phyloP scores from a whole-genome alignment of 768 basidiomycete genomes.

The Suillus weaverae region DNA sequence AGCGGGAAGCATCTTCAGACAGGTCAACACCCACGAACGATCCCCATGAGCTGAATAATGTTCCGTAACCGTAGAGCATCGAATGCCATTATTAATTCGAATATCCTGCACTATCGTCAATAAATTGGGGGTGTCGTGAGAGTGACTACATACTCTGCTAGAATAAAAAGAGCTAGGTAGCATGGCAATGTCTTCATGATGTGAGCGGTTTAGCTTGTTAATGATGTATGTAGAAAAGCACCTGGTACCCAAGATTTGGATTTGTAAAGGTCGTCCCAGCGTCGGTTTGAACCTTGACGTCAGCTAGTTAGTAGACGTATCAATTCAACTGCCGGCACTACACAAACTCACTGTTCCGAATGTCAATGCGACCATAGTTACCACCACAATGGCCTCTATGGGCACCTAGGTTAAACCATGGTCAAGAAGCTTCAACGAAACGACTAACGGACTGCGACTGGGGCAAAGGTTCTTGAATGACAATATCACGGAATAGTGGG shows the following conservation, averaged over 20 bases:
- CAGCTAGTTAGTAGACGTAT: constrained; percentile 4
- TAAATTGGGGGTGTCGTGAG: not conserved
- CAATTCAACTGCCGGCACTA: not conserved
- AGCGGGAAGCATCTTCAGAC: constrained; percentile 5
- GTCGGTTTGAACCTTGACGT: constrained; percentile 47
- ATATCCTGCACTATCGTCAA: constrained; percentile 49
- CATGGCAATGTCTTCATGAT: constrained; percentile 68
- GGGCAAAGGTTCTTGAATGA: constrained; percentile 9
- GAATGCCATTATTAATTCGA: constrained; percentile 77
- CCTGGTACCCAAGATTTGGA: constrained; percentile 51
- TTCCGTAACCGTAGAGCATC: constrained; percentile 83
- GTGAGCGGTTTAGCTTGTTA: constrained; percentile 14
- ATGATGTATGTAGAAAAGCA: constrained; percentile 17
- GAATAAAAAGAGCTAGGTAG: constrained; percentile 79
- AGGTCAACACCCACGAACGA: constrained; percentile 53
- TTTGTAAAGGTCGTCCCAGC: constrained; percentile 19
- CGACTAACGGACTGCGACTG: constrained; percentile 63
- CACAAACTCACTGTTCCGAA: constrained; percentile 56
- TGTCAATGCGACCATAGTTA: constrained; percentile 71
- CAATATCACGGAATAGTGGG: not conserved
- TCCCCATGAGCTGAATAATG: constrained; percentile 73
- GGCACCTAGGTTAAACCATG: constrained; percentile 5
- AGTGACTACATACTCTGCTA: constrained; percentile 61
- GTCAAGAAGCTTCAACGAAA: not conserved
- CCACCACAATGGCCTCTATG: constrained; percentile 72